Evolutionary conservation across 78 protist genomes (phyloP).

Genomic region (Emiliania huxleyi): DNA sequence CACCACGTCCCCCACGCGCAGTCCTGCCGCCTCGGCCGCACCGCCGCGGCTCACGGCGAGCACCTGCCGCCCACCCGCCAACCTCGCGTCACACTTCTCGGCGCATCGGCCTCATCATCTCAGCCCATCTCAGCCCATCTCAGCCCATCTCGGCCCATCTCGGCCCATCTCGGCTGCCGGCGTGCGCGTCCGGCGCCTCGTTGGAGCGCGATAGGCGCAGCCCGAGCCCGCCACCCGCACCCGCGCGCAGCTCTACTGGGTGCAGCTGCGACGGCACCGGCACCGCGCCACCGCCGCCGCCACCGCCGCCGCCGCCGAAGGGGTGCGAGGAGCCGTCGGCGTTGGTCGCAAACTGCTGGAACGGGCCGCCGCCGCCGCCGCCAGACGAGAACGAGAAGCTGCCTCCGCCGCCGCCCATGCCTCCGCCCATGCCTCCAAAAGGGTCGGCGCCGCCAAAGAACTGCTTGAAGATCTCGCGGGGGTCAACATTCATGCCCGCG

Average conservation of each 20-base stretch:
- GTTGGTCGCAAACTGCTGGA: no score
- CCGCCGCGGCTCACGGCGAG: not conserved
- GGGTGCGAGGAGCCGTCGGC: no score
- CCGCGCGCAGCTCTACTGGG: not conserved
- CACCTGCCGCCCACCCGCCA: no score
- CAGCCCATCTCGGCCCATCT: no score
- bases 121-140: no score
- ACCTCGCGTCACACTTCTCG: no score
- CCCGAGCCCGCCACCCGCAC: not conserved
- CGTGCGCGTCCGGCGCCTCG: no score
- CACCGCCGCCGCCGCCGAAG: not conserved
- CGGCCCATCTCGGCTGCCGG: no score
- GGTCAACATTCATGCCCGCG: not conserved
- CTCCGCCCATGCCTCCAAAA: no score
- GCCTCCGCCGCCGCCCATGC: not conserved
- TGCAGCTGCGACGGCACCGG: not conserved
- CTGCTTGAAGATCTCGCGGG: conserved; percentile 13
- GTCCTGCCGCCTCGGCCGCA: not conserved
- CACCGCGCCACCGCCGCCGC: not conserved
- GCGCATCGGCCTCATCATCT: no score
- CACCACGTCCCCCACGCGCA: not conserved
- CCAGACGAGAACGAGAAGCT: not conserved
- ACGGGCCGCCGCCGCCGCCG: not conserved
- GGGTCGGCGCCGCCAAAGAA: not conserved
- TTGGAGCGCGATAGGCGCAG: not conserved